These are phyloP conservation scores for Talaromyces sp. DNA, from an alignment of 2,329 filamentous ascomycete genomes.

Conservation along the genomic window DNA sequence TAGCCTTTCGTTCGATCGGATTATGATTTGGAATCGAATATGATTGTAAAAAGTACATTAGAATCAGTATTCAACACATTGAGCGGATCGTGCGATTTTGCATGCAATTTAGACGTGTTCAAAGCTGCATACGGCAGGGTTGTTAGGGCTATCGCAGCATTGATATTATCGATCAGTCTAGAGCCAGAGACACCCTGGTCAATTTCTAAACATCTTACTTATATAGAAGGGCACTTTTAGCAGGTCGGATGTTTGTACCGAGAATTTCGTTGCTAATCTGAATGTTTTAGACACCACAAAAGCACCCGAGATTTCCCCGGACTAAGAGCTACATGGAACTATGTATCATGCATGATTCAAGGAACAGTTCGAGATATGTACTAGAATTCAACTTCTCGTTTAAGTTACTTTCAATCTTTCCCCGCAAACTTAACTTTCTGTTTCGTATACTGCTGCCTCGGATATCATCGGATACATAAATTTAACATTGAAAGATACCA, in stretches of 20 bases:
- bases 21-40: neutral
- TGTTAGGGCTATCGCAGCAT: neutral
- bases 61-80: neutral
- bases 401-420: neutral
- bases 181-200: too few species aligned
- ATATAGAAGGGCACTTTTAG: too few species aligned
- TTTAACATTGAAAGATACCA: too few species aligned
- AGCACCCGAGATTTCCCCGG: neutral
- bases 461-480: neutral
- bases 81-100: too few species aligned
- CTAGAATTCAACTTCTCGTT: neutral
- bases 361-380: neutral
- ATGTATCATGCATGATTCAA: neutral
- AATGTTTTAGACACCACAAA: neutral
- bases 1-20: neutral
- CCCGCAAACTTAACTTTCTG: neutral
- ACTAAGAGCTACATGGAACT: neutral
- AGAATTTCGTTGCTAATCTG: too few species aligned
- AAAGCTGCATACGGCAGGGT: neutral
- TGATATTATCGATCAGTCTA: too few species aligned
- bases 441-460: neutral
- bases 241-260: neutral
- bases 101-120: too few species aligned
- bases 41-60: neutral
- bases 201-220: too few species aligned